Base-by-base conservation (phyloP, 805 yeast genomes). In the Saccharomycopsis olivae region DNA sequence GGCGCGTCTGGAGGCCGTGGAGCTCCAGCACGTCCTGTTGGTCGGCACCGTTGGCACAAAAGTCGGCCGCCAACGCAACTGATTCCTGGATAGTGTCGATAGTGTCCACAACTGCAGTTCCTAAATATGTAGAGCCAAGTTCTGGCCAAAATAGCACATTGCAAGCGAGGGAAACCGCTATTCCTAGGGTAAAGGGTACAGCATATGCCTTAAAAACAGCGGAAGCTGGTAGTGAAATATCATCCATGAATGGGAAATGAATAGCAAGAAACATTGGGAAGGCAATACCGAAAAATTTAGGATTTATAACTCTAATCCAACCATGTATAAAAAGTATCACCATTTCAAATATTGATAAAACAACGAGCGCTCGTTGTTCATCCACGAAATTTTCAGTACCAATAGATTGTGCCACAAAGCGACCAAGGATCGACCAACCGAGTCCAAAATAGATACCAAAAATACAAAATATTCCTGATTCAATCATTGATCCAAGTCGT, bases 241-340 rank as follows among this genome's bases (percentile, higher is more conserved):
- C 51, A 10, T 60, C 63, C 41, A 67, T 48, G 40, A 68, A 69
- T 1, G 68, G 55, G 55, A 71, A 71, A 54, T 71, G 75, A 14
- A 65, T 69, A 13, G 67, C 71, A 33, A 70, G 46, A 41, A 71
- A 69, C n/a, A 68, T 39, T 3, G 72, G 68, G 43, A 69, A 68
- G 3, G 63, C 69, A 33, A 68, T 60, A 10, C 61, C 64, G 47
- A 68, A 69, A 48, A 69, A 60, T 41, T 66, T 60, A 35, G 66
- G 71, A 1, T 67, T 57, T 5, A 65, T 62, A 16, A 68, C 60
- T 50, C 75, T 59, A 60, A 67, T 58, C 66, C 68, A 66, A 0
- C 75, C 76, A 46, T 68, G 73, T 33, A 62, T 51, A 35, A 67
- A 61, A 21, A 70, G 53, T 73, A 68, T 67, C 17, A 66, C 15